A percentile compares a stretch with the other conserved stretches of the same genome.
Conservation (phyloP, 129 eudicot genomes). For the Artemisia tridentata region DNA sequence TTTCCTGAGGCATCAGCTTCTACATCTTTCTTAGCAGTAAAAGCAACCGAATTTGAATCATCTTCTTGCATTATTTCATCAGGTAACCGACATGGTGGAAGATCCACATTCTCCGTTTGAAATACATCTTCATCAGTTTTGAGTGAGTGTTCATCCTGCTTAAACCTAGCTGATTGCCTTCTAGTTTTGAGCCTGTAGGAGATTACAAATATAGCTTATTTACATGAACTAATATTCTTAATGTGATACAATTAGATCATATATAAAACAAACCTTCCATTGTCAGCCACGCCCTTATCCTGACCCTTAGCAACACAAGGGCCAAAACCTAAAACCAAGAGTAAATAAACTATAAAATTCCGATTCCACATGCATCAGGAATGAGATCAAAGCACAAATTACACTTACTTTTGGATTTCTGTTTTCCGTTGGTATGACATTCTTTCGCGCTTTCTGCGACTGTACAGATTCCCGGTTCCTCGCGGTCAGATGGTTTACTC, state of each 20-base stretch:
- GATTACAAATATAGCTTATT: neutral
- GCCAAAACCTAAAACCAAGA: constrained; percentile 38
- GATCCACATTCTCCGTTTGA: constrained; percentile 21
- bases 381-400: constrained; percentile 2
- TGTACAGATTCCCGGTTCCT: constrained; percentile 28
- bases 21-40: constrained; percentile 21
- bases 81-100: constrained; percentile 18
- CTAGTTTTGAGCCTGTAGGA: constrained; percentile 32
- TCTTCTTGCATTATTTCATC: constrained; percentile 38
- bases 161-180: constrained; percentile 50
- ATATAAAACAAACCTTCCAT: constrained; percentile 42
- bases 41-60: constrained; percentile 14
- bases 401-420: constrained; percentile 48
- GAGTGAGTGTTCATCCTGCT: constrained; percentile 31
- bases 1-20: constrained; percentile 10
- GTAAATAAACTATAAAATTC: neutral
- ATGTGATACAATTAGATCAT: too few species aligned
- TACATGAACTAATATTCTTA: neutral
- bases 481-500: constrained; percentile 27
- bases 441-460: constrained; percentile 26
- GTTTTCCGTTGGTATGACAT: constrained; percentile 26
- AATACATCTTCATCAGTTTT: constrained; percentile 14
- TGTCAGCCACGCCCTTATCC: constrained; percentile 38
- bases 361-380: neutral
- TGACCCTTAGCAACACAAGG: constrained; percentile 36